These are phyloP conservation scores for Epicoccum sorghinum DNA, from an alignment of 2,329 filamentous ascomycete species.

Conservation along the genomic window DNA sequence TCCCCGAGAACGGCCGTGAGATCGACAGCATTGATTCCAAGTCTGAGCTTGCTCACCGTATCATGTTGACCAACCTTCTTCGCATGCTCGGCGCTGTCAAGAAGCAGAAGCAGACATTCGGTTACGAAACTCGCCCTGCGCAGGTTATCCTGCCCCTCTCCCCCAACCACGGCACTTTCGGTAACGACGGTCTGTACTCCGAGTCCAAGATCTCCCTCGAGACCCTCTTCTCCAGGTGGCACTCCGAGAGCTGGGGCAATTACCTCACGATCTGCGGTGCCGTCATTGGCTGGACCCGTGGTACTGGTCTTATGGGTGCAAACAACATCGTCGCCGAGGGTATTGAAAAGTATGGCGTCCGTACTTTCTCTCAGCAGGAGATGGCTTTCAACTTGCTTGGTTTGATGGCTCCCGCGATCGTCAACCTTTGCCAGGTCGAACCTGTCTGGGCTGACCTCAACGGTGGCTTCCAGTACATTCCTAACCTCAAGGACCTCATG, in stretches of 20 bases:
- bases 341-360: constrained; percentile 93
- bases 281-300: constrained; percentile 98
- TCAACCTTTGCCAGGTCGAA: constrained; percentile 93
- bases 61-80: constrained; percentile 97
- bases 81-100: constrained; percentile 91
- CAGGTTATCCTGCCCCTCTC: constrained; percentile 96
- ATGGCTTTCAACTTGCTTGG: constrained; percentile 99
- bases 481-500: constrained; percentile 93
- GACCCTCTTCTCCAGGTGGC: constrained; percentile 98
- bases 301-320: constrained; percentile 95
- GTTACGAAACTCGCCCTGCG: constrained; percentile 92
- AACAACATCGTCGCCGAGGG: constrained; percentile 98
- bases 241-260: constrained; percentile 95
- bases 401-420: constrained; percentile 91
- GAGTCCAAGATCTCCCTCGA: constrained; percentile 97
- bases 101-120: constrained; percentile 82
- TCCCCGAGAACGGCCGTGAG: constrained; percentile 95
- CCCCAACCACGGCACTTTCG: constrained; percentile 97
- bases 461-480: constrained; percentile 96
- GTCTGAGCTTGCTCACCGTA: constrained; percentile 95
- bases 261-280: constrained; percentile 98
- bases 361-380: constrained; percentile 98
- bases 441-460: constrained; percentile 98
- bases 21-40: constrained; percentile 97
- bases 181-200: constrained; percentile 96